Percentiles rank a stretch among this genome's conserved stretches.
Evolutionary conservation across 768 basidiomycete species (phyloP).

Genomic region (Coprinellus aureogranulatus): DNA sequence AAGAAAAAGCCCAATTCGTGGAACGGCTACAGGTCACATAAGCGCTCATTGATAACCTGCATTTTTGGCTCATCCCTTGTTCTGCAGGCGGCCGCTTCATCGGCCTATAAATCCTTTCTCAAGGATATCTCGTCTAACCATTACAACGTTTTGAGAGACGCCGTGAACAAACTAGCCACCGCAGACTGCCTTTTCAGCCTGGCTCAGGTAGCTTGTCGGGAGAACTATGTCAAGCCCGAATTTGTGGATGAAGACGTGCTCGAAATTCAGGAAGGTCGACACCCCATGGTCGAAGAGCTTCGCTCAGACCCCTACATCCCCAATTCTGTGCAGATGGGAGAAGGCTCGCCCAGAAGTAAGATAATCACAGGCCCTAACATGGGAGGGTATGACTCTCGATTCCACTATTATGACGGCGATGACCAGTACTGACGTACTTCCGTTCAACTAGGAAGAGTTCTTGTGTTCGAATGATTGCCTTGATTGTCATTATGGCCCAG

Average conservation of each 20-base stretch:
- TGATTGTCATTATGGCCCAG: conserved; percentile 81
- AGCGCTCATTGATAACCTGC: neutral
- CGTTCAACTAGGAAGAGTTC: conserved; percentile 67
- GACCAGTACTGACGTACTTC: neutral
- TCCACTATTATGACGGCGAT: neutral
- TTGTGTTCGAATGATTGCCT: conserved; percentile 72
- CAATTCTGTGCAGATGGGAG: conserved; percentile 71
- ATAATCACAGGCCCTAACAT: conserved; percentile 86
- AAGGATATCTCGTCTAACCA: conserved; percentile 63
- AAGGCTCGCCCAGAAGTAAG: conserved; percentile 49
- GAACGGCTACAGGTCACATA: conserved; percentile 57
- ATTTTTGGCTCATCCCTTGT: neutral
- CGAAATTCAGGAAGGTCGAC: conserved; percentile 79
- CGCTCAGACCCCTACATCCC: conserved; percentile 81
- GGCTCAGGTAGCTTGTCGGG: conserved; percentile 71
- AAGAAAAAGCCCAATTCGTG: conserved; percentile 70
- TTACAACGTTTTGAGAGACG: conserved; percentile 71
- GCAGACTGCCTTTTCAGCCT: conserved; percentile 88
- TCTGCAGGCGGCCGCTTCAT: conserved; percentile 53
- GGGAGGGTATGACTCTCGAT: conserved; percentile 52
- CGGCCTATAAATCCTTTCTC: conserved; percentile 68
- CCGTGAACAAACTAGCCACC: conserved; percentile 74
- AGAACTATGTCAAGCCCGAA: conserved; percentile 74
- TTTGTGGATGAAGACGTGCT: conserved; percentile 67
- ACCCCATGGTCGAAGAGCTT: conserved; percentile 88